phyloP scores from a whole-genome alignment of 1,284 basidiomycete species.

The Heterobasidion occidentale region DNA sequence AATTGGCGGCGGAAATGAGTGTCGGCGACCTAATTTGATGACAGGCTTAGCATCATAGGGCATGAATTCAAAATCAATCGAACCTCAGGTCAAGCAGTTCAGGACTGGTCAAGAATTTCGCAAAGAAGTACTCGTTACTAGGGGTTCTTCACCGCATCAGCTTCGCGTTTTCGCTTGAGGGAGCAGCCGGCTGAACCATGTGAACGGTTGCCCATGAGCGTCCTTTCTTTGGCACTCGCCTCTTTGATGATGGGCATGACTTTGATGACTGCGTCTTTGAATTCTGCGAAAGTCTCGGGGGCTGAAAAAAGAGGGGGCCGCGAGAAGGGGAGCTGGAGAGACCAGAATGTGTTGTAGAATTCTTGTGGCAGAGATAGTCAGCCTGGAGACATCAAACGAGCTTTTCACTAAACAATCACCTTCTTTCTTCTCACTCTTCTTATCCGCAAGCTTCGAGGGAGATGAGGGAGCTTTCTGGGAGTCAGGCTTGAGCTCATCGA shows the following conservation, averaged over 20 bases:
- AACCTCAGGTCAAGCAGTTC: conserved; percentile 81
- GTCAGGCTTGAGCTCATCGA: conserved; percentile 27
- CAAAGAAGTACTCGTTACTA: conserved; percentile 77
- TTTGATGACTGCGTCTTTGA: conserved; percentile 61
- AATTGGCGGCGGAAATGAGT: conserved; percentile 88
- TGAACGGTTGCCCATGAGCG: conserved; percentile 64
- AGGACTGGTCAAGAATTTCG: conserved; percentile 83
- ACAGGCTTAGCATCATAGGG: background rate
- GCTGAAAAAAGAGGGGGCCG: conserved; percentile 57
- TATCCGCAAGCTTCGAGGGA: conserved; percentile 2
- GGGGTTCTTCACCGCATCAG: conserved; percentile 37
- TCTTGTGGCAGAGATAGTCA: conserved; percentile 31
- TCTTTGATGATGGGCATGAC: conserved; percentile 75
- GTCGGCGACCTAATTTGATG: conserved; percentile 61
- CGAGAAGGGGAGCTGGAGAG: conserved; percentile 72
- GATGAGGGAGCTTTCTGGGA: background rate
- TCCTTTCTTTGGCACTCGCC: conserved; percentile 75
- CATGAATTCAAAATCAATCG: conserved; percentile 5
- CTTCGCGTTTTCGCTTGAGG: conserved; percentile 62
- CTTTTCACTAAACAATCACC: conserved; percentile 30
- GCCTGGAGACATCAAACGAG: background rate
- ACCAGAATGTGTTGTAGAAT: conserved; percentile 83
- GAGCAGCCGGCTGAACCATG: conserved; percentile 25
- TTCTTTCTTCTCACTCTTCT: conserved; percentile 44
- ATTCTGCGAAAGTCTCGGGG: conserved; percentile 45